Evolutionary conservation across 2,329 filamentous ascomycete genomes (phyloP).

Genomic region (Knoxdaviesia capensis): DNA sequence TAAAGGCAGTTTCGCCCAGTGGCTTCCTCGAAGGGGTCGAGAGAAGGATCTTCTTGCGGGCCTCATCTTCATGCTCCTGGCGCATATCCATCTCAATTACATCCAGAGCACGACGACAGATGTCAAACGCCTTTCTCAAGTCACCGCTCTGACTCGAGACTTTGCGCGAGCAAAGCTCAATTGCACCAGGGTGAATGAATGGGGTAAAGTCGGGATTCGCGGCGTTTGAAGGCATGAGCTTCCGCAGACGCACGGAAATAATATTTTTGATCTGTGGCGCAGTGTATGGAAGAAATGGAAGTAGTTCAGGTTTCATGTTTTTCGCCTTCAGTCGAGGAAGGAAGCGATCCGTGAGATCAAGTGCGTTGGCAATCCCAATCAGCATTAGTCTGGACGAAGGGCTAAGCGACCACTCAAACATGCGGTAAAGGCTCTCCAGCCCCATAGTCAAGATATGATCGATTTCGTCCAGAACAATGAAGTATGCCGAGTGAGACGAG

Average conservation of each 20-base stretch:
- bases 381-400: slow-evolving; percentile 62
- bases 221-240: slow-evolving; percentile 39
- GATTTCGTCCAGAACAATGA: slow-evolving; percentile 89
- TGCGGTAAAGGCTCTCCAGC: slow-evolving; percentile 67
- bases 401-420: slow-evolving; percentile 94
- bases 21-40: slow-evolving; percentile 55
- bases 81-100: slow-evolving; percentile 71
- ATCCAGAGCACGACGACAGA: slow-evolving; percentile 77
- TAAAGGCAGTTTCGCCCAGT: slow-evolving; percentile 66
- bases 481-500: slow-evolving; percentile 36
- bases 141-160: slow-evolving; percentile 89
- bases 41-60: slow-evolving; percentile 32
- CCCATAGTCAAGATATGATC: slow-evolving; percentile 84
- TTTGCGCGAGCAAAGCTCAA: slow-evolving; percentile 87
- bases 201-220: slow-evolving; percentile 44
- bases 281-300: slow-evolving; percentile 86
- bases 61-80: slow-evolving; percentile 46
- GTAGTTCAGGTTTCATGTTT: slow-evolving; percentile 71
- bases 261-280: slow-evolving; percentile 73
- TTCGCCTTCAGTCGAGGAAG: slow-evolving; percentile 82
- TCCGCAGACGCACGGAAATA: slow-evolving; percentile 64
- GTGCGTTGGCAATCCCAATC: slow-evolving; percentile 85
- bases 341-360: slow-evolving; percentile 89
- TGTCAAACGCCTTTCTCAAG: slow-evolving; percentile 84
- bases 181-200: slow-evolving; percentile 82